These are phyloP conservation scores for Diaporthe ampelina DNA, from an alignment of 2,329 filamentous ascomycete genomes.

Conservation along the genomic window DNA sequence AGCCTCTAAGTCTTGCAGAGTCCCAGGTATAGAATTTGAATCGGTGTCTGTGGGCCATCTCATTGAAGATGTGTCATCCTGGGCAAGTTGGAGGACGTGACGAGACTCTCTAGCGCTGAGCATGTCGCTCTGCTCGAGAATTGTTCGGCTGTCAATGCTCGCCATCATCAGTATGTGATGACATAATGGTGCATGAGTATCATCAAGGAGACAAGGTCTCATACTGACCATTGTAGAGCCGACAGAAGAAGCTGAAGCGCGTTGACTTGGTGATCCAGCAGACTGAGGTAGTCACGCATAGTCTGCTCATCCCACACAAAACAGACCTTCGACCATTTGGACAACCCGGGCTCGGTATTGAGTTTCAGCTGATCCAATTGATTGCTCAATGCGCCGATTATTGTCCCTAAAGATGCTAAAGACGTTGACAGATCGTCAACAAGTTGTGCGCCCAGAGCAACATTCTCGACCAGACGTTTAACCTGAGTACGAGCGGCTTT, in stretches of 20 bases:
- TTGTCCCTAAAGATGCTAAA: background rate
- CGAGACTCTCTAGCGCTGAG: background rate
- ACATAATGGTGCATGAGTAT: too few relatives aligned
- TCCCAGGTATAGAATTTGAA: background rate
- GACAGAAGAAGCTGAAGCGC: background rate
- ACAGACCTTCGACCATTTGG: background rate
- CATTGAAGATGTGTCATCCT: background rate
- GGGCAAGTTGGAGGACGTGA: background rate
- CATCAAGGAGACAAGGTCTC: too few relatives aligned
- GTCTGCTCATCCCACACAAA: conserved; percentile 16
- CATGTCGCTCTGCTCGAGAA: background rate
- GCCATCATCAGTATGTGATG: too few relatives aligned
- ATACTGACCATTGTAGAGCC: background rate
- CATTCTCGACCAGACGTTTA: background rate
- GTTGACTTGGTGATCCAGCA: conserved; percentile 4
- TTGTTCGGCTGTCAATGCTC: conserved; percentile 16
- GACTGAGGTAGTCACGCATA: background rate
- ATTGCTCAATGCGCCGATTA: background rate
- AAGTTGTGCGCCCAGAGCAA: background rate
- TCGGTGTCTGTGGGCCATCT: background rate
- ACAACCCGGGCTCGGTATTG: background rate
- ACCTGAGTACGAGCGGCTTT: background rate
- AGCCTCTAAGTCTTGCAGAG: too few relatives aligned
- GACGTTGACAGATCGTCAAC: background rate
- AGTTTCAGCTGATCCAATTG: background rate